Evolutionary conservation across 2,329 filamentous ascomycete species (phyloP), one percentile per base, ranked within the genome.

Genomic region (Xylaria sp.): DNA sequence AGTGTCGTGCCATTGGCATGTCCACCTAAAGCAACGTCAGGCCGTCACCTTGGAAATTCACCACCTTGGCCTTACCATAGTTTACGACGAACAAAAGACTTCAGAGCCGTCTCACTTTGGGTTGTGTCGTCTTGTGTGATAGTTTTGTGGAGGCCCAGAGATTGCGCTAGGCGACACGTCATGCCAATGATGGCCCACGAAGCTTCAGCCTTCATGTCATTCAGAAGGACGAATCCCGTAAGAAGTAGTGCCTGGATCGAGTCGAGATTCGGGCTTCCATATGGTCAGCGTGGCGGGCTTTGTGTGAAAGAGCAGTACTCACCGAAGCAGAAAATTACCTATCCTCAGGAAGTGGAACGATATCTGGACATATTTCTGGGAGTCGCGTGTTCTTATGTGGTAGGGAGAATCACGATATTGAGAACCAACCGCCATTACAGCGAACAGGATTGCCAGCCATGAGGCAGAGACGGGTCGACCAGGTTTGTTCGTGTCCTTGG

Each of bases 191-290:
- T 77, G 0, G 89, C 89, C 89, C 89, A 91, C 0, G 89, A 90
- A 0, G 88, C 89, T 74, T 91, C 89, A 1, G 89, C 89, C 75
- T 91, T 91, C 89, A 91, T 91, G 68, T 91, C 89, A 72, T 91
- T 91, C 31, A 90, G 81, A 1, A 91, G 81, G 2, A 90, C 88
- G 70, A 91, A 90, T 37, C 88, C 86, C 3, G 88, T 88, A 52
- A 91, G 83, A 0, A 91, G 81, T 50, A 91, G 80, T 0, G 89
- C 89, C 76, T 91, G 89, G 31, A 91, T 88, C 4, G 88, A 90
- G 76, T 91, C 89, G 48, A 91, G 84, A 0, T 89, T 90, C 1
- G 89, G 89, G 39, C 87, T 88, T 64, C 6, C 31, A 51, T 46
- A 31, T 31, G 3, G 61, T 73, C 25, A 72, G 67, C 20, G 18